Base-by-base conservation (phyloP, 2,329 filamentous ascomycete genomes). In the Achaetomium macrosporum region DNA sequence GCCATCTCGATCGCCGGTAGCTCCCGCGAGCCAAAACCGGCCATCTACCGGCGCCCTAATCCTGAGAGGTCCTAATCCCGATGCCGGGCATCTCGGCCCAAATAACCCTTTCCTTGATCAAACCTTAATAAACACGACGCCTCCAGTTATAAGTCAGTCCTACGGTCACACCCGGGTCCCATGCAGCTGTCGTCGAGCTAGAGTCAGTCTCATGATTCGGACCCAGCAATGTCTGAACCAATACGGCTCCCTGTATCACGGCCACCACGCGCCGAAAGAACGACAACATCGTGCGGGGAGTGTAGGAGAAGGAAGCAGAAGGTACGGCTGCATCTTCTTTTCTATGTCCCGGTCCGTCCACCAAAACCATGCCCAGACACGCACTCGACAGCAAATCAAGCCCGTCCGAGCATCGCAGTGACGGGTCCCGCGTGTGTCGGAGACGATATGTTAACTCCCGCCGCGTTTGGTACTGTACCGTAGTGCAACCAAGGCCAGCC, bases 401-500 rank as follows among this genome's bases (percentile, higher is more conserved):
- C 29, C 37, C 13, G 8, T 7, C 17, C 3, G 16, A 13, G 31
- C 25, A 44, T 13, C 3, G 12, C 33, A 35, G 33, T n/a, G 5
- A n/a, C 31, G 16, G 5, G 20, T 17, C 13, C 47, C 8, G 2
- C 11, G 36, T 37, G n/a, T 30, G 11, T 10, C 17, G 31, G 29
- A 31, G 13, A 51, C 2, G 9, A 11, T 16, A 36, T 51, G 31
- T 29, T 56, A 20, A 58, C 35, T 12, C 16, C 16, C 20, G 16
- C n/a, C 30, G 33, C 39, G 17, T 40, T 35, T 43, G 15, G 25
- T 25, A 7, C 25, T 25, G 25, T 25, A 25, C 36, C 16, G 25
- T 43, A 80, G 77, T 81, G 77, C 61, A 76, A 78, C 58, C 76
- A 78, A 59, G 71, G 73, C 25, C 75, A 76, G 30, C 77, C 77